Percentiles rank a stretch among this genome's conserved stretches.
These are phyloP conservation scores for Phylloporus sp. DNA, from an alignment of 768 basidiomycete species.

Conservation along the genomic window DNA sequence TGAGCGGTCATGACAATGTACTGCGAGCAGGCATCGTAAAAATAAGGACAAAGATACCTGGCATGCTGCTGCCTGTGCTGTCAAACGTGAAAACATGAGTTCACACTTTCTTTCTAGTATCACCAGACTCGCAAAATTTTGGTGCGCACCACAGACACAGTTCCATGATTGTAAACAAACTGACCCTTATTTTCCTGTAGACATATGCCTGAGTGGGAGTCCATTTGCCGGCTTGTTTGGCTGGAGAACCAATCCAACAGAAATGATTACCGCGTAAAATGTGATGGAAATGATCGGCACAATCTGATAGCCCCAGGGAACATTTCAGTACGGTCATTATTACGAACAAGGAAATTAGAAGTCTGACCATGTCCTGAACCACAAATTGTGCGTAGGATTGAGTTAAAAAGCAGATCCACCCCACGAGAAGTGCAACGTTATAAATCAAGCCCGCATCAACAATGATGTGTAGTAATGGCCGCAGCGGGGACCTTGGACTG, in stretches of 20 bases:
- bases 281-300: slow-evolving; percentile 13
- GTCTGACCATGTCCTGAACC: slow-evolving; percentile 10
- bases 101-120: not conserved
- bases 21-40: not conserved
- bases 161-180: not conserved
- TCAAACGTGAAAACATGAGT: not conserved
- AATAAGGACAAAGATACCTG: too few relatives aligned
- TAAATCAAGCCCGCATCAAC: slow-evolving; percentile 10
- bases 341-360: not conserved
- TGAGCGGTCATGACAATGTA: not conserved
- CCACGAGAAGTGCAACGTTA: slow-evolving; percentile 4
- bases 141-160: not conserved
- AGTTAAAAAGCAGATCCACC: not conserved
- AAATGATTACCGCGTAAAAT: slow-evolving; percentile 13
- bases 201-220: not conserved
- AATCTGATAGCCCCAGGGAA: not conserved
- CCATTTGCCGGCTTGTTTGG: not conserved
- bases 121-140: not conserved
- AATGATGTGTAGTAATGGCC: not conserved
- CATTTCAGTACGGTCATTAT: not conserved
- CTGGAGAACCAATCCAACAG: not conserved
- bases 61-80: not conserved
- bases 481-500: not conserved
- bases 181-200: not conserved
- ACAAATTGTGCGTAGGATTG: slow-evolving; percentile 7